These are phyloP conservation scores for Avena sativa DNA, from an alignment of 176 grass and related monocot species.

Conservation along the genomic window DNA sequence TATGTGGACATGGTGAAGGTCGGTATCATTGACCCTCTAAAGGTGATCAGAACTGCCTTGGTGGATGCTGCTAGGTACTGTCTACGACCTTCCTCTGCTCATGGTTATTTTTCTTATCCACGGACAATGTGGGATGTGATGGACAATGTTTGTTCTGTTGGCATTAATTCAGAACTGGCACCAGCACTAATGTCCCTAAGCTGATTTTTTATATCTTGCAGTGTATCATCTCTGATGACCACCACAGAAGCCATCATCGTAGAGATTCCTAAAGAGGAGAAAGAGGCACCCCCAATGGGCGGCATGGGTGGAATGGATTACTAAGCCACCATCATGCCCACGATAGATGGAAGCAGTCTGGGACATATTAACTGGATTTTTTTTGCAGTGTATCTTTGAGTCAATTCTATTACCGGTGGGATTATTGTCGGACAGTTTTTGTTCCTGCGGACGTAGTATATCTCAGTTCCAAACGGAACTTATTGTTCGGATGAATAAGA, in stretches of 20 bases:
- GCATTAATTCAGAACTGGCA: neutral
- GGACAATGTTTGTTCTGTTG: neutral
- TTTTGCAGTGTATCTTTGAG: slow-evolving; percentile 49
- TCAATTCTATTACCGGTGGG: slow-evolving; percentile 43
- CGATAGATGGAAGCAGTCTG: slow-evolving; percentile 25
- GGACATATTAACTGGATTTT: slow-evolving; percentile 43
- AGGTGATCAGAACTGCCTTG: slow-evolving; percentile 98
- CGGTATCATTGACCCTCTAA: slow-evolving; percentile 96
- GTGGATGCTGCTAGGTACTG: slow-evolving; percentile 92
- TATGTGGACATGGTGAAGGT: slow-evolving; percentile 98
- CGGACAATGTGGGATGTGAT: neutral
- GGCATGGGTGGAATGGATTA: slow-evolving; percentile 98
- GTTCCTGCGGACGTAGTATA: slow-evolving; percentile 41
- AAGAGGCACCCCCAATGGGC: slow-evolving; percentile 67
- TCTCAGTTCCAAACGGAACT: slow-evolving; percentile 29
- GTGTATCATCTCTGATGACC: slow-evolving; percentile 96
- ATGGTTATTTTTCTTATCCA: neutral
- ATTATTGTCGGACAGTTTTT: slow-evolving; percentile 50
- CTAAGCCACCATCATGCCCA: slow-evolving; percentile 40
- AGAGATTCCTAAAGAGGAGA: slow-evolving; percentile 86
- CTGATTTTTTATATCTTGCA: slow-evolving; percentile 26
- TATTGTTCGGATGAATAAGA: slow-evolving; percentile 30
- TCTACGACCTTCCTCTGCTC: neutral
- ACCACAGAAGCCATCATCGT: slow-evolving; percentile 93
- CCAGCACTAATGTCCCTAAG: neutral